These are phyloP conservation scores for Ampelocalamus luodianensis DNA, from an alignment of 176 grass and related monocot genomes.

Conservation along the genomic window DNA sequence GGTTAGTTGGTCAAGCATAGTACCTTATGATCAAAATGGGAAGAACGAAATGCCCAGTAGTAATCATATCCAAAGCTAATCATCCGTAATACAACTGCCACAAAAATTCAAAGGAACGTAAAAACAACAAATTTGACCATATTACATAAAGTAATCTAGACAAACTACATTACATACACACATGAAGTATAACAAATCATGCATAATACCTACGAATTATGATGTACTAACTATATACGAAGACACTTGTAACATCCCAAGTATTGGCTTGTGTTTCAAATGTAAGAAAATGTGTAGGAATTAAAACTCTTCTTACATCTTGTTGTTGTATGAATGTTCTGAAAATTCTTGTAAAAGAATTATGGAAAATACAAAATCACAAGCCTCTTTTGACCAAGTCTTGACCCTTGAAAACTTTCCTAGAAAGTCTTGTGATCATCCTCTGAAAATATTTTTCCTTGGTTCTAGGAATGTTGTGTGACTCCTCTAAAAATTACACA, in stretches of 20 bases:
- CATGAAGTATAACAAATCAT: background rate
- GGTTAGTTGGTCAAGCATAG: background rate
- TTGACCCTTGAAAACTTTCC: too few relatives aligned
- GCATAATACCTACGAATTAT: background rate
- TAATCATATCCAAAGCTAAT: slow-evolving; percentile 98
- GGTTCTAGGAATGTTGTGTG: too few relatives aligned
- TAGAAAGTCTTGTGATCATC: too few relatives aligned
- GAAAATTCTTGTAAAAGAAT: too few relatives aligned
- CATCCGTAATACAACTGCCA: slow-evolving; percentile 72
- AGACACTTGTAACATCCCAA: background rate
- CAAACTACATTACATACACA: background rate
- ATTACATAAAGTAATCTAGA: slow-evolving; percentile 28
- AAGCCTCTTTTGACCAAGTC: too few relatives aligned
- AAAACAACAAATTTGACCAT: slow-evolving; percentile 8
- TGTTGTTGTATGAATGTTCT: too few relatives aligned
- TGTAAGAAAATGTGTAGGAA: too few relatives aligned
- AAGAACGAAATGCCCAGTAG: slow-evolving; percentile 58
- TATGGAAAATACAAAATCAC: too few relatives aligned
- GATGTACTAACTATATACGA: background rate
- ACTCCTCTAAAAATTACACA: too few relatives aligned
- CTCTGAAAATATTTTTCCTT: too few relatives aligned
- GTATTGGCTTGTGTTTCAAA: too few relatives aligned
- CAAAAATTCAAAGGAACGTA: slow-evolving; percentile 17
- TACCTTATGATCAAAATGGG: slow-evolving; percentile 89
- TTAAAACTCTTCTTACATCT: too few relatives aligned